phyloP scores from a whole-genome alignment of 352 stramenopile species.

The Elongisporangium undulatum region DNA sequence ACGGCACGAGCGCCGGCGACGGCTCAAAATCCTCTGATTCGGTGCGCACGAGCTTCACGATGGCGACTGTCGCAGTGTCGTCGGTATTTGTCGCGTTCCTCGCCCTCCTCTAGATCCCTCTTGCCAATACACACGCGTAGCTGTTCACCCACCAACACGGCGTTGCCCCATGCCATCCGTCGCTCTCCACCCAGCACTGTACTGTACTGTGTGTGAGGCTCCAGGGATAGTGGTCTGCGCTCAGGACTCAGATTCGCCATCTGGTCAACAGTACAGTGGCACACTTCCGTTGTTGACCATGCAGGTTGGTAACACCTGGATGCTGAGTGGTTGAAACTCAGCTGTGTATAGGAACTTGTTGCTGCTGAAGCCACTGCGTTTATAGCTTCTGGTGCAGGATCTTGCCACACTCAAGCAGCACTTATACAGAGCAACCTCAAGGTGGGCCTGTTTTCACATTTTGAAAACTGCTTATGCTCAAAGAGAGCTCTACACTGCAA shows the following conservation, averaged over 20 bases:
- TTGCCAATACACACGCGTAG: not conserved
- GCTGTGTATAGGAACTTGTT: too few relatives aligned
- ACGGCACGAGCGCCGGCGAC: conserved; percentile 4
- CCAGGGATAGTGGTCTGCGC: not conserved
- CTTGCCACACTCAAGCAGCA: too few relatives aligned
- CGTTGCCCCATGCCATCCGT: not conserved
- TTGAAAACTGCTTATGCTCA: too few relatives aligned
- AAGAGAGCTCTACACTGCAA: not conserved
- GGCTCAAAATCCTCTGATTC: not conserved
- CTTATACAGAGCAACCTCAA: too few relatives aligned
- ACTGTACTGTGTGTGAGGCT: too few relatives aligned
- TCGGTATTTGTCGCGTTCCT: not conserved
- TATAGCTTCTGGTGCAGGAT: too few relatives aligned
- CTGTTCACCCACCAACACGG: not conserved
- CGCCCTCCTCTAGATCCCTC: not conserved
- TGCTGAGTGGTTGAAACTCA: too few relatives aligned
- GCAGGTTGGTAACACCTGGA: too few relatives aligned
- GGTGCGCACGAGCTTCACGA: not conserved
- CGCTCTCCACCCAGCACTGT: too few relatives aligned
- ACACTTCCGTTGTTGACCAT: too few relatives aligned
- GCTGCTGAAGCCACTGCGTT: too few relatives aligned
- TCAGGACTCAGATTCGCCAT: not conserved
- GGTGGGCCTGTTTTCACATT: too few relatives aligned
- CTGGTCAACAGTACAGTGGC: not conserved
- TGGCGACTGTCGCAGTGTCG: not conserved